Base-by-base conservation (phyloP, 805 yeast species). In the Priceomyces fermenticarens region DNA sequence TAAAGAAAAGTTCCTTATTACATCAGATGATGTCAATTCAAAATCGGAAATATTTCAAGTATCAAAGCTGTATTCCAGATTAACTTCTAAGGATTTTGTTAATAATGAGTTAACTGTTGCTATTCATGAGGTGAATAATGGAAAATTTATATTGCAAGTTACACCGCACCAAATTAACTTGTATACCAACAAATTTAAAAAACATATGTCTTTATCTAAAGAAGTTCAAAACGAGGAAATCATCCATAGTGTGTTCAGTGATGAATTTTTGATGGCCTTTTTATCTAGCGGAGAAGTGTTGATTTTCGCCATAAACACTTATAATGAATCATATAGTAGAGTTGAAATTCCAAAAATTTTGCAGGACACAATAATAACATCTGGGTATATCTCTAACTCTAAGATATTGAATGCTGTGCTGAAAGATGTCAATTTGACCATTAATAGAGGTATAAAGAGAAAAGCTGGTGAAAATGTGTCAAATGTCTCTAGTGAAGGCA, bases 11-110 rank as follows among this genome's bases (percentile, higher is more conserved):
- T 86, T 75, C 54, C 65, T 88, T 36, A 72, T 88, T 14, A 84
- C 95, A 0, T 84, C 95, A 0, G 90, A 84, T 55, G 76, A 77
- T 31, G 63, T 72, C 13, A 78, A 79, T 44, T 72, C 71, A 37
- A 82, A 80, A 47, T 80, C 88, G 15, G 89, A 85, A 53, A 75
- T 84, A 28, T 84, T 84, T 53, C 76, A 78, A 46, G 77, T 83
- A 45, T 71, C 75, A 37, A 77, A 79, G 40, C 75, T 79, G 17
- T 85, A 83, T 57, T 75, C 81, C 29, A 71, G 83, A 37, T 65
- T 83, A 39, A 78, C 75, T 36, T 71, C 82, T 3, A 76, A 78
- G 37, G 83, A 79, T 47, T 84, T 87, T 53, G 75, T 80, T 42
- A 75, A 79, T 43, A 76, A 80, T 41, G 78, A 79, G 26, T 65